Evolutionary conservation across 78 protist genomes (phyloP), one percentile per base, ranked within the genome.

Genomic region (Dictyostelium brefeldianum): DNA sequence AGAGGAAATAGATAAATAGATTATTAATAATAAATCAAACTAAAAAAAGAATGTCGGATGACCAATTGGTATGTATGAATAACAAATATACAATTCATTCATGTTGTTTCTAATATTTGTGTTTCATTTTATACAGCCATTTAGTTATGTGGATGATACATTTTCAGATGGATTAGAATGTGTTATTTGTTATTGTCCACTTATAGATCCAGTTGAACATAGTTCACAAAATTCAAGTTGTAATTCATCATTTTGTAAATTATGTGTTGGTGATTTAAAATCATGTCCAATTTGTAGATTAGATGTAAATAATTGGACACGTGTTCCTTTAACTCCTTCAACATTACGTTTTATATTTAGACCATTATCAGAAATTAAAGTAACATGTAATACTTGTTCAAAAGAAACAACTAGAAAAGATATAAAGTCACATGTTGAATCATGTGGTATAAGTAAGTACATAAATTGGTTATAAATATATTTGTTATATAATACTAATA

Each of bases 181-280:
- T 77, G 78, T 82, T 20, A 87, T 87, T 77, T 87, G 92, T 51
- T 87, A 87, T 77, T 64, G 53, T 6, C 92, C 92, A 10, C n/a
- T 87, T 22, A 50, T 87, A 2, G 92, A 87, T 25, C 92, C 92
- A 18, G 92, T 87, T 20, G 92, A 87, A 41, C 92, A 87, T 78
- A 20, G 5, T 17, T 64, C 92, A 25, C n/a, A 46, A 25, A 74
- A 87, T 8, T 69, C 78, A 29, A 50, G 41, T 1, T 87, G 92
- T 15, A 64, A 36, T 27, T 81, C 79, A 27, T 22, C 56, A 22
- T 87, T 87, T 41, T 87, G 92, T 62, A 46, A 70, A 54, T 25
- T 11, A 65, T 87, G 92, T 77, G 92, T 87, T 12, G 50, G 46
- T 4, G 78, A 48, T 9, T 36, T 54, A 25, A 43, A 75, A 15